These are phyloP conservation scores for Pyrenophora teres DNA, from an alignment of 2,329 filamentous ascomycete genomes.

Conservation along the genomic window DNA sequence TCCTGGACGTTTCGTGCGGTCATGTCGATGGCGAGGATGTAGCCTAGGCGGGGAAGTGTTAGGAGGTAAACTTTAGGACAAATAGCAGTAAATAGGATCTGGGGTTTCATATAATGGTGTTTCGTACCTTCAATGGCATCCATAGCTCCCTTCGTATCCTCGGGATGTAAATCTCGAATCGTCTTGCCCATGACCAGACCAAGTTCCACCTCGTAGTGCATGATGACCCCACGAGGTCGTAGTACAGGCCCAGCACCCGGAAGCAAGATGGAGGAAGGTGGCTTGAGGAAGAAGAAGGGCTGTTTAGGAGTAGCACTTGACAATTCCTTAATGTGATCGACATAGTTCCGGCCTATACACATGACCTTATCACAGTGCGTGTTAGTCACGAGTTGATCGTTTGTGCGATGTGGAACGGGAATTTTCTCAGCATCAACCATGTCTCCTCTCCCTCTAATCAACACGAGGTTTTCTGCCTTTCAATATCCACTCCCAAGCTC, in stretches of 20 bases:
- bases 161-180: constrained; percentile 73
- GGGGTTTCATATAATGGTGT: neutral
- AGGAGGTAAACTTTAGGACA: too few species aligned
- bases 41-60: constrained; percentile 59
- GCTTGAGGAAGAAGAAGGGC: constrained; percentile 94
- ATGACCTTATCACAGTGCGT: constrained; percentile 63
- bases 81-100: too few species aligned
- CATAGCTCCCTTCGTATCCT: constrained; percentile 76
- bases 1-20: constrained; percentile 94
- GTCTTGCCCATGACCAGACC: constrained; percentile 85
- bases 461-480: too few species aligned
- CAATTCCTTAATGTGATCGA: constrained; percentile 92
- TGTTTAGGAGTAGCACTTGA: constrained; percentile 87
- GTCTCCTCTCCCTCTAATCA: too few species aligned
- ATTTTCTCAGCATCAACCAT: too few species aligned
- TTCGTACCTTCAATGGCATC: constrained; percentile 78
- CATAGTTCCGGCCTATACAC: constrained; percentile 96
- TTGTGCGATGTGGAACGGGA: too few species aligned
- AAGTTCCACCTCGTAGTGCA: constrained; percentile 96
- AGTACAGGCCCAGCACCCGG: constrained; percentile 80
- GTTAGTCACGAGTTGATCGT: neutral
- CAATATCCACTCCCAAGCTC: neutral
- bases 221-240: constrained; percentile 77
- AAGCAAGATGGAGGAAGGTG: constrained; percentile 80
- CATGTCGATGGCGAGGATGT: constrained; percentile 94